phyloP scores from a whole-genome alignment of 176 grass and related monocot species.

The Zea mays region Zm-B73-REFERENCE-NAM-5.0 NC_050096.1:25900501-25901000 shows the following conservation, averaged over 20 bases:
- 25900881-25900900: constrained; percentile 48
- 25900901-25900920: constrained; percentile 44
- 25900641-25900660: constrained; percentile 79
- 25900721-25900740: constrained; percentile 59
- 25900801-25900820: constrained; percentile 49
- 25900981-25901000: constrained; percentile 47
- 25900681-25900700: constrained; percentile 57
- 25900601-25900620: constrained; percentile 62
- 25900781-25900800: constrained; percentile 57
- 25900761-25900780: constrained; percentile 67
- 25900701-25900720: constrained; percentile 55
- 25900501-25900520: constrained; percentile 48
- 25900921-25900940: constrained; percentile 59
- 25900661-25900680: constrained; percentile 65
- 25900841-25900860: constrained; percentile 45
- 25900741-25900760: constrained; percentile 64
- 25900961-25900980: constrained; percentile 50
- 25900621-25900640: constrained; percentile 67
- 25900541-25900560: constrained; percentile 52
- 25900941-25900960: constrained; percentile 59
- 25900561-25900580: constrained; percentile 76
- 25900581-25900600: constrained; percentile 94
- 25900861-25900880: constrained; percentile 50
- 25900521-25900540: constrained; percentile 41
- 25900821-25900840: constrained; percentile 49